These are phyloP conservation scores for Hyaloperonospora brassicae DNA, from an alignment of 352 stramenopile genomes.

Conservation along the genomic window DNA sequence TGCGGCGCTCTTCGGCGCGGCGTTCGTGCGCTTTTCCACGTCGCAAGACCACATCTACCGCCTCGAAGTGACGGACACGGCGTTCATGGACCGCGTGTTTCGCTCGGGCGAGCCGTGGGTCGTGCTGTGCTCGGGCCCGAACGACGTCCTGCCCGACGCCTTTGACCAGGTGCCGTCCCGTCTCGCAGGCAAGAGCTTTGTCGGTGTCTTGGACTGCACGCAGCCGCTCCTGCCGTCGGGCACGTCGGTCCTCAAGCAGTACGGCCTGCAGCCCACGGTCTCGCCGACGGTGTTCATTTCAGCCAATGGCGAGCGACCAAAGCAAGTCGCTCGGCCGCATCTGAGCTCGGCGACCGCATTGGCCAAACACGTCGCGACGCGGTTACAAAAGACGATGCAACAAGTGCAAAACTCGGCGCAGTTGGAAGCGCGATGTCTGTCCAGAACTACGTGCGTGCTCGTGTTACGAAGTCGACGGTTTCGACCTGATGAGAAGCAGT, in stretches of 20 bases:
- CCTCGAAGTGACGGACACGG: conserved; percentile 47
- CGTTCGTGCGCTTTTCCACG: conserved; percentile 59
- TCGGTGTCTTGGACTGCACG: conserved; percentile 70
- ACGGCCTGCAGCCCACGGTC: conserved; percentile 52
- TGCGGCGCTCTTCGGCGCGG: conserved; percentile 49
- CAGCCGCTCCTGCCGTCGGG: conserved; percentile 40
- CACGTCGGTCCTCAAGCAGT: conserved; percentile 56
- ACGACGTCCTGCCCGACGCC: conserved; percentile 63
- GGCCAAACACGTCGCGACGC: conserved; percentile 42
- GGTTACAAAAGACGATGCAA: conserved; percentile 45
- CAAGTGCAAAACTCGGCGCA: conserved; percentile 66
- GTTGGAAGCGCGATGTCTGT: conserved; percentile 56
- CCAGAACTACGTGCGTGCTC: conserved; percentile 53
- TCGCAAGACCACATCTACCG: conserved; percentile 55
- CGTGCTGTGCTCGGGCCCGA: conserved; percentile 59
- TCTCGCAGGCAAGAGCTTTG: conserved; percentile 44
- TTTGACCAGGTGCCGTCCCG: conserved; percentile 59
- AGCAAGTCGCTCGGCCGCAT: conserved; percentile 68
- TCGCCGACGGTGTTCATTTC: conserved; percentile 72
- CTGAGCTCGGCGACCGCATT: conserved; percentile 54
- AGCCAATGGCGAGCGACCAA: conserved; percentile 62
- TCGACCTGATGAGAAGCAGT: conserved; percentile 58
- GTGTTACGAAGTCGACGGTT: conserved; percentile 54
- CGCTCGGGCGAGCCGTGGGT: conserved; percentile 75
- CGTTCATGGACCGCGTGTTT: conserved; percentile 62